Conservation (phyloP, 352 stramenopile genomes). For the Phytophthora citrophthora region DNA sequence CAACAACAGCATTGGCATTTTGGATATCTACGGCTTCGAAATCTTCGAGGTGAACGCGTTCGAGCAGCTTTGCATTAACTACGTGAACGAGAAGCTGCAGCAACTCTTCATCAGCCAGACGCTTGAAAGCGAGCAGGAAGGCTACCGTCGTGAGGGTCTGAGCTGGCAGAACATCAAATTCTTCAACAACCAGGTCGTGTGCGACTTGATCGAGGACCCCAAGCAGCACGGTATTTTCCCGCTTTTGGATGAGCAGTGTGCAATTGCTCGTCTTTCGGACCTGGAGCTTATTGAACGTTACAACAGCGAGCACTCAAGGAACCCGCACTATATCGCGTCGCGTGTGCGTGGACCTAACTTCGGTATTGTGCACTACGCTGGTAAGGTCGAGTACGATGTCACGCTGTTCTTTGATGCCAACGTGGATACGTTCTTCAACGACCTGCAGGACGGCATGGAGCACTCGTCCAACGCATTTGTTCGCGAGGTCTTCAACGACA, state of each 20-base stretch:
- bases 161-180: slow-evolving; percentile 81
- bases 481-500: slow-evolving; percentile 84
- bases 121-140: slow-evolving; percentile 80
- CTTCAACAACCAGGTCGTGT: slow-evolving; percentile 91
- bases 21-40: slow-evolving; percentile 93
- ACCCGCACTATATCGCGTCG: slow-evolving; percentile 81
- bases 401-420: slow-evolving; percentile 87
- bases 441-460: slow-evolving; percentile 76
- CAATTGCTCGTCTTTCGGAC: slow-evolving; percentile 72
- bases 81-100: slow-evolving; percentile 91
- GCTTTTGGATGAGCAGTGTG: slow-evolving; percentile 82
- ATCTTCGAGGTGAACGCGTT: slow-evolving; percentile 92
- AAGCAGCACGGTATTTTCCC: slow-evolving; percentile 86
- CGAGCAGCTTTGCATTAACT: slow-evolving; percentile 93
- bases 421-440: slow-evolving; percentile 87
- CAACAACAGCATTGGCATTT: slow-evolving; percentile 84
- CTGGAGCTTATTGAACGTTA: slow-evolving; percentile 81
- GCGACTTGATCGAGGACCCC: slow-evolving; percentile 87
- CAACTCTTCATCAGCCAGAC: slow-evolving; percentile 89
- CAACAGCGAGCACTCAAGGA: slow-evolving; percentile 68
- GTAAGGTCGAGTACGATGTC: slow-evolving; percentile 89
- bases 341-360: slow-evolving; percentile 78
- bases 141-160: slow-evolving; percentile 77
- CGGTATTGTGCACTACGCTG: slow-evolving; percentile 84
- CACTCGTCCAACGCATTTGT: slow-evolving; percentile 78